Conservation (phyloP, 257 asterid genomes). For the Solanum clarkiae region DNA sequence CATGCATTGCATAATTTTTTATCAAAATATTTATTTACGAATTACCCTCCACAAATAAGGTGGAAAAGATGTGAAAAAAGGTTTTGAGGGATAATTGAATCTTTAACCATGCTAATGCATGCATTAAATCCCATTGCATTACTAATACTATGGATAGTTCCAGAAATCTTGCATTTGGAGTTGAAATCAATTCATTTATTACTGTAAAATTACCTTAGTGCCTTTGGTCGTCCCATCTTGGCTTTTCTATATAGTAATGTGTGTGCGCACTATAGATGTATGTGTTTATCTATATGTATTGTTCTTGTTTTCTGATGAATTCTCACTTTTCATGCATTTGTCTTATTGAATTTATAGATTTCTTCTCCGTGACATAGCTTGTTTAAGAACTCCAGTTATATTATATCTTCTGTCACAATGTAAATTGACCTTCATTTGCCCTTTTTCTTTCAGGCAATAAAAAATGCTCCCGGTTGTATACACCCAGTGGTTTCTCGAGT, state of each 20-base stretch:
- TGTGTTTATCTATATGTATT: neutral
- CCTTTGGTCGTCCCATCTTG: too few species aligned
- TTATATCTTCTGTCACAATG: neutral
- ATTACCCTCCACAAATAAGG: too few species aligned
- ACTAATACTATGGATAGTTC: too few species aligned
- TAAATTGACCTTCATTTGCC: neutral
- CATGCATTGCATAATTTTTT: too few species aligned
- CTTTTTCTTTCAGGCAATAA: slow-evolving; percentile 59
- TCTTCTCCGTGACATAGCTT: neutral
- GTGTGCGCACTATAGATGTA: neutral
- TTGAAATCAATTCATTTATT: too few species aligned
- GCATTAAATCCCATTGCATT: too few species aligned
- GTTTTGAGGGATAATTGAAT: too few species aligned
- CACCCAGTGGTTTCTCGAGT: slow-evolving; percentile 83
- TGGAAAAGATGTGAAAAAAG: too few species aligned
- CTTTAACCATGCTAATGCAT: too few species aligned
- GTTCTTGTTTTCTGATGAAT: neutral
- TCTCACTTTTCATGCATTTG: neutral
- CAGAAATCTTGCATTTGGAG: too few species aligned
- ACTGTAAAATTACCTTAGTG: too few species aligned
- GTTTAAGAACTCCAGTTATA: neutral
- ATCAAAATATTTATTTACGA: too few species aligned
- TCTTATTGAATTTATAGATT: neutral
- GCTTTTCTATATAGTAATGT: neutral
- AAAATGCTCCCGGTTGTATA: slow-evolving; percentile 84